phyloP scores from a whole-genome alignment of 2,329 filamentous ascomycete species.

The Mycogone perniciosa region DNA sequence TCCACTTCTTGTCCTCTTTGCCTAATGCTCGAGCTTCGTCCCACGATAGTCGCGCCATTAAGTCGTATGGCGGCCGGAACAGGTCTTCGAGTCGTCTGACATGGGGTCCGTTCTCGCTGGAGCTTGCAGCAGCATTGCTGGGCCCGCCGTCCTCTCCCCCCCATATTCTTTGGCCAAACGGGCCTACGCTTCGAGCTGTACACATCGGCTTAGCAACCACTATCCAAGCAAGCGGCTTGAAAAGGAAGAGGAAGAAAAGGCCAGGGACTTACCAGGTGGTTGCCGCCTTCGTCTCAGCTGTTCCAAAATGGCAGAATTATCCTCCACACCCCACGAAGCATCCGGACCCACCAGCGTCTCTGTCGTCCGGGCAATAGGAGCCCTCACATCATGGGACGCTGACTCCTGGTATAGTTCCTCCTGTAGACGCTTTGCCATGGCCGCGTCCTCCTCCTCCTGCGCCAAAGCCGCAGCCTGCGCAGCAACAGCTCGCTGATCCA shows the following conservation, averaged over 20 bases:
- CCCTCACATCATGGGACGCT: slow-evolving; percentile 62
- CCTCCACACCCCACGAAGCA: slow-evolving; percentile 36
- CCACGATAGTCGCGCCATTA: slow-evolving; percentile 77
- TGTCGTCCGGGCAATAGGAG: slow-evolving; percentile 83
- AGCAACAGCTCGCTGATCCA: slow-evolving; percentile 35
- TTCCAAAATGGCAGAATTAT: slow-evolving; percentile 55
- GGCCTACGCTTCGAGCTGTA: slow-evolving; percentile 24
- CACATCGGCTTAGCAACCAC: background rate
- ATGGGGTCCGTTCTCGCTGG: slow-evolving; percentile 51
- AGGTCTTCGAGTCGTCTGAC: slow-evolving; percentile 79
- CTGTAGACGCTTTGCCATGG: slow-evolving; percentile 84
- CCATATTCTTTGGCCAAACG: slow-evolving; percentile 36
- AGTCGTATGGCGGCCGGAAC: slow-evolving; percentile 84
- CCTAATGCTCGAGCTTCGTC: slow-evolving; percentile 79
- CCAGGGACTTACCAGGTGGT: slow-evolving; percentile 23
- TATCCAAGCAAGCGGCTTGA: background rate
- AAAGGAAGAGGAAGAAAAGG: background rate
- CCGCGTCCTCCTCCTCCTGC: slow-evolving; percentile 80
- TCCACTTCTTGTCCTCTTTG: slow-evolving; percentile 86
- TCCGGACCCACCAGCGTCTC: slow-evolving; percentile 80
- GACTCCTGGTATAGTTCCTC: slow-evolving; percentile 74
- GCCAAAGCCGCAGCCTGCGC: slow-evolving; percentile 39
- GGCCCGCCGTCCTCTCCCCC: slow-evolving; percentile 19
- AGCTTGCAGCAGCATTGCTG: slow-evolving; percentile 11
- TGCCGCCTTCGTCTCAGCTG: slow-evolving; percentile 50